Percentiles rank a stretch among this genome's conserved stretches.
These are phyloP conservation scores for Staphylotrichum longicolle DNA, from an alignment of 495 filamentous ascomycete species.

Conservation along the genomic window DNA sequence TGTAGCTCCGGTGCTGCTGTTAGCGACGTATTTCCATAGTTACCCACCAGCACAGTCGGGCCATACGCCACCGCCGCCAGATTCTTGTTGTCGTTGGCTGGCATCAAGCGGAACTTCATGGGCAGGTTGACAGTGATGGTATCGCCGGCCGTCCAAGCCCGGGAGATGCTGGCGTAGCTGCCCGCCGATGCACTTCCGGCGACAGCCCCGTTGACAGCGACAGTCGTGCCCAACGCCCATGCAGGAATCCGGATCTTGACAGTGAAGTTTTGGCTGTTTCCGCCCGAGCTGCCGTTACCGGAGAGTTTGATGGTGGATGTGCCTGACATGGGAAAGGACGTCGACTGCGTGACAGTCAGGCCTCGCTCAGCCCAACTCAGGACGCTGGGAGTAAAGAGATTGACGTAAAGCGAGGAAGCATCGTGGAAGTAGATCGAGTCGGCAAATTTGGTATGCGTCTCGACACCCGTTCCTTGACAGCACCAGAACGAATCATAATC, in stretches of 20 bases:
- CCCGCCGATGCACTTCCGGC: constrained; percentile 26
- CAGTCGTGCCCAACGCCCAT: constrained; percentile 32
- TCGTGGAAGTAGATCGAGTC: constrained; percentile 26
- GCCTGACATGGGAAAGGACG: constrained; percentile 32
- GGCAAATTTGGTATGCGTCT: constrained; percentile 28
- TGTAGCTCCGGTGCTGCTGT: constrained; percentile 13
- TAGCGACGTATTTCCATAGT: constrained; percentile 28
- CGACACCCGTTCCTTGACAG: constrained; percentile 27
- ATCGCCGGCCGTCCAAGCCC: constrained; percentile 37
- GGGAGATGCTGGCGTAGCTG: constrained; percentile 30
- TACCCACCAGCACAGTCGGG: constrained; percentile 33
- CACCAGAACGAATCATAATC: constrained; percentile 30
- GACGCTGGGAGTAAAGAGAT: constrained; percentile 37
- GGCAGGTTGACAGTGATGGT: constrained; percentile 35
- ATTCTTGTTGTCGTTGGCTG: constrained; percentile 36
- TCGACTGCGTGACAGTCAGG: constrained; percentile 33
- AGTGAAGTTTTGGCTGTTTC: no score
- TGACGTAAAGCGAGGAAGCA: constrained; percentile 32
- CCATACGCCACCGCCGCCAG: constrained; percentile 39
- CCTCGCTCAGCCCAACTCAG: constrained; percentile 32
- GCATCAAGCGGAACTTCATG: constrained; percentile 31
- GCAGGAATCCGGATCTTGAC: constrained; percentile 37
- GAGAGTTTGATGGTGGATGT: constrained; percentile 30
- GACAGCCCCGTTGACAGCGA: constrained; percentile 34
- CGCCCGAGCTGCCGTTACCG: constrained; percentile 20